A percentile compares a stretch with the other conserved stretches of the same genome.
Conservation (phyloP, 192 early-diverging fungal species). For the Coemansia sp. region DNA sequence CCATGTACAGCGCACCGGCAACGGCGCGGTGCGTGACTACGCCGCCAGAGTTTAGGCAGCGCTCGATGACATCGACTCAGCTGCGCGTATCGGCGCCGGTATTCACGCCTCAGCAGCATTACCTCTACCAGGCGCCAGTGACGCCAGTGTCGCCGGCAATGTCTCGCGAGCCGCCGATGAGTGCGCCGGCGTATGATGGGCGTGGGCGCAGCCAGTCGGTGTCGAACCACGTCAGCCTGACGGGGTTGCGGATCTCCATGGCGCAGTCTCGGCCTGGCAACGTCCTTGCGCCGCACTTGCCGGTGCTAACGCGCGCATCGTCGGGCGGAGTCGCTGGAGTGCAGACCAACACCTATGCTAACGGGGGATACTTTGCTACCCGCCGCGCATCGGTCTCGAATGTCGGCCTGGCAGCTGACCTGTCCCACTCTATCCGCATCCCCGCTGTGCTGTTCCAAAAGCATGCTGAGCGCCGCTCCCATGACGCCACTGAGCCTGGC, state of each 20-base stretch:
- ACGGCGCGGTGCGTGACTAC: constrained; percentile 4
- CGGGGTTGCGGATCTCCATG: constrained; percentile 35
- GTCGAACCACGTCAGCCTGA: constrained; percentile 23
- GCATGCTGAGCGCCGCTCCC: constrained; percentile 2
- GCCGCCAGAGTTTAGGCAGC: constrained; percentile 23
- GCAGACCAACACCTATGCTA: constrained; percentile 26
- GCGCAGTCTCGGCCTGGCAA: constrained; percentile 39
- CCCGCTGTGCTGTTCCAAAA: constrained; percentile 50
- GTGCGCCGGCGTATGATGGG: constrained; percentile 3
- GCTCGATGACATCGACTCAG: constrained; percentile 35
- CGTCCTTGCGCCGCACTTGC: constrained; percentile 32
- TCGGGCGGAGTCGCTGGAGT: not conserved
- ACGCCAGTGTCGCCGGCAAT: not conserved
- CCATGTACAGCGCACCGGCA: not conserved
- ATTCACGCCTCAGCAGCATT: constrained; percentile 19
- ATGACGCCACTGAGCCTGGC: not conserved
- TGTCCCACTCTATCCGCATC: constrained; percentile 49
- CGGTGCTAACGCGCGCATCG: constrained; percentile 12
- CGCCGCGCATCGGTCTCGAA: constrained; percentile 45
- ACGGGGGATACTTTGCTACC: constrained; percentile 47
- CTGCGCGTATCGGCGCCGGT: constrained; percentile 10
- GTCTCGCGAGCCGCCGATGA: constrained; percentile 9
- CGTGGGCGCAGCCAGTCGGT: constrained; percentile 41
- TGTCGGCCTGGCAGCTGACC: constrained; percentile 45
- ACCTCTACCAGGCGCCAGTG: constrained; percentile 3